Conservation (phyloP, 164 flowering plant species). For the Chimonanthus praecox region DNA sequence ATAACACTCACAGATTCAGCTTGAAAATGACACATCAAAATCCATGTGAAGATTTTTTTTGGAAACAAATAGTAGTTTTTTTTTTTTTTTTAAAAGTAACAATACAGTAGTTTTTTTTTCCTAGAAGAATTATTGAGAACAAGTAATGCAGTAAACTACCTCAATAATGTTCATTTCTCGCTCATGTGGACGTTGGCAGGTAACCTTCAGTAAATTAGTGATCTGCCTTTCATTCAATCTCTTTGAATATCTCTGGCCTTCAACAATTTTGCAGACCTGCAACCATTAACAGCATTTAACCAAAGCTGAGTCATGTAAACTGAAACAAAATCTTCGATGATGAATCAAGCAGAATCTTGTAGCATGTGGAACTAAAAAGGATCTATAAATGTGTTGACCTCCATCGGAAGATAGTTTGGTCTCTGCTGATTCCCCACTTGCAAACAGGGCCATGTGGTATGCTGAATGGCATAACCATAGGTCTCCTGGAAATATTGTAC, state of each 20-base stretch:
- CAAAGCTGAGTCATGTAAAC: neutral
- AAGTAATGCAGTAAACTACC: conserved; percentile 28
- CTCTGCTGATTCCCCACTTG: conserved; percentile 92
- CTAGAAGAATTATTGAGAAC: neutral
- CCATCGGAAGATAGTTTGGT: conserved; percentile 95
- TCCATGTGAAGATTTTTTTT: too few relatives aligned
- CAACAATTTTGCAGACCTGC: conserved; percentile 87
- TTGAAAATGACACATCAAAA: neutral
- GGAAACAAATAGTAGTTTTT: too few relatives aligned
- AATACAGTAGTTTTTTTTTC: too few relatives aligned
- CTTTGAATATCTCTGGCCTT: conserved; percentile 82
- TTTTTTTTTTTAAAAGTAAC: too few relatives aligned
- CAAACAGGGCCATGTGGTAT: conserved; percentile 83
- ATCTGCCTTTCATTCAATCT: conserved; percentile 70
- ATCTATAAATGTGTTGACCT: conserved; percentile 37
- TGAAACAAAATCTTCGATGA: neutral
- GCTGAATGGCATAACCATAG: conserved; percentile 76
- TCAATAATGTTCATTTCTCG: conserved; percentile 64
- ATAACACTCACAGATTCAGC: neutral
- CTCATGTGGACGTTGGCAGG: conserved; percentile 73
- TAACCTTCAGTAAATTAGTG: conserved; percentile 63
- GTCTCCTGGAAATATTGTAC: conserved; percentile 87
- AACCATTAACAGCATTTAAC: neutral
- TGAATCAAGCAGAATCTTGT: neutral
- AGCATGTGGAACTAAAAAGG: neutral